Conservation (phyloP, 192 early-diverging fungal genomes). For the Phlyctochytrium arcticum region DNA sequence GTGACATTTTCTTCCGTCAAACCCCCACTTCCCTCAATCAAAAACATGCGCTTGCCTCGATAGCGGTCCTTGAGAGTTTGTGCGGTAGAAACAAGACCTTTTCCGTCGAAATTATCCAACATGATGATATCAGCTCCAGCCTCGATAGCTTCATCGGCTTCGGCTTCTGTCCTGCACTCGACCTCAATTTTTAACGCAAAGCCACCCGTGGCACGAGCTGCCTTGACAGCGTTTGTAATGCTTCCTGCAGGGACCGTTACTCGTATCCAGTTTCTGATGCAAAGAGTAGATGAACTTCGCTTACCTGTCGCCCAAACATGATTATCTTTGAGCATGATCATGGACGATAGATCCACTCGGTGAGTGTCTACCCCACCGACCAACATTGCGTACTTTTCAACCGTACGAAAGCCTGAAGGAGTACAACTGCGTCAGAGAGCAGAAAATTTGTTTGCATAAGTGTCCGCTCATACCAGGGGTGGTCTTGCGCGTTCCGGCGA, state of each 20-base stretch:
- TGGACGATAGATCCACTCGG: slow-evolving; percentile 92
- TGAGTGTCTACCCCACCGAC: slow-evolving; percentile 97
- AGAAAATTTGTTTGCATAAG: not conserved
- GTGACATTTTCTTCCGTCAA: slow-evolving; percentile 83
- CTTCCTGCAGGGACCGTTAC: slow-evolving; percentile 53
- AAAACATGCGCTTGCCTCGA: slow-evolving; percentile 51
- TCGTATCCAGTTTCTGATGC: not conserved
- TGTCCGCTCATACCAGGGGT: slow-evolving; percentile 71
- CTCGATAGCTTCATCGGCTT: slow-evolving; percentile 92
- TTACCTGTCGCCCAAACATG: slow-evolving; percentile 78
- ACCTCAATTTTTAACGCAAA: slow-evolving; percentile 97
- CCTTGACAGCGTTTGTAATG: slow-evolving; percentile 82
- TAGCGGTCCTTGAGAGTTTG: slow-evolving; percentile 73
- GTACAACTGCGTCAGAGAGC: no score
- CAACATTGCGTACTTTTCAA: slow-evolving; percentile 97
- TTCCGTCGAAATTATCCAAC: slow-evolving; percentile 90
- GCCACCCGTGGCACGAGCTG: slow-evolving; percentile 77
- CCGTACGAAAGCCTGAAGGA: slow-evolving; percentile 79
- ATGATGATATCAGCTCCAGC: slow-evolving; percentile 97
- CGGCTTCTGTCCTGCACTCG: slow-evolving; percentile 86
- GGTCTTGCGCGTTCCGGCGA: slow-evolving; percentile 96
- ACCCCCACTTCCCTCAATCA: slow-evolving; percentile 95
- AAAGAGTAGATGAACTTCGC: no score
- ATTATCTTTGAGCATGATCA: slow-evolving; percentile 99
- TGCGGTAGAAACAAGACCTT: slow-evolving; percentile 61